A percentile compares a stretch with the other conserved stretches of the same genome.
phyloP scores from a whole-genome alignment of 345 rosid genomes.

The Mercurialis annua region DNA sequence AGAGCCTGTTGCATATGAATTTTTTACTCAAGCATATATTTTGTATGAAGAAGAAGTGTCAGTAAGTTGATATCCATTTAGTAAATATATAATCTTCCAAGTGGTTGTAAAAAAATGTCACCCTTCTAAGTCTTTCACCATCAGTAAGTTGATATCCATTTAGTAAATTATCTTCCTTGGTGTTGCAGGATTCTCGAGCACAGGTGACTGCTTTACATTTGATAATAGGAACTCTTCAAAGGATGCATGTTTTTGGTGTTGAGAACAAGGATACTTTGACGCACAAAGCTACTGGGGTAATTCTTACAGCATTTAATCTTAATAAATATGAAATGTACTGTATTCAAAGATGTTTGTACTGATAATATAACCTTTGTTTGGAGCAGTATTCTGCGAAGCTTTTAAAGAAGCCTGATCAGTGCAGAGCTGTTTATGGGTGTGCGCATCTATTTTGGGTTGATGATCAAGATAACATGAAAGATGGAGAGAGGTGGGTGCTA shows the following conservation, averaged over 20 bases:
- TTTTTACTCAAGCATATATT: slow-evolving; percentile 98
- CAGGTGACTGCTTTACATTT: slow-evolving; percentile 91
- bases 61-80: slow-evolving; percentile 47
- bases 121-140: neutral
- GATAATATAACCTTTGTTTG: slow-evolving; percentile 20
- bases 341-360: slow-evolving; percentile 21
- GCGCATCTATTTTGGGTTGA: slow-evolving; percentile 97
- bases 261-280: slow-evolving; percentile 98
- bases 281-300: slow-evolving; percentile 97
- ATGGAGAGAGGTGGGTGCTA: slow-evolving; percentile 79
- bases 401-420: slow-evolving; percentile 96
- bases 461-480: slow-evolving; percentile 79
- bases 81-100: no score
- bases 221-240: slow-evolving; percentile 92
- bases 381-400: slow-evolving; percentile 96
- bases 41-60: slow-evolving; percentile 96
- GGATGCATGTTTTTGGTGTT: slow-evolving; percentile 96
- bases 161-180: neutral
- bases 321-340: neutral
- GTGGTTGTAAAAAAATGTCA: neutral
- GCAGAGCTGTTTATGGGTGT: slow-evolving; percentile 95
- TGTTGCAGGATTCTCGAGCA: slow-evolving; percentile 78
- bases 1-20: slow-evolving; percentile 96
- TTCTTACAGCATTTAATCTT: slow-evolving; percentile 12
- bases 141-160: neutral